Conservation (phyloP, 2,329 filamentous ascomycete genomes). For the Trichoderma sp. region DNA sequence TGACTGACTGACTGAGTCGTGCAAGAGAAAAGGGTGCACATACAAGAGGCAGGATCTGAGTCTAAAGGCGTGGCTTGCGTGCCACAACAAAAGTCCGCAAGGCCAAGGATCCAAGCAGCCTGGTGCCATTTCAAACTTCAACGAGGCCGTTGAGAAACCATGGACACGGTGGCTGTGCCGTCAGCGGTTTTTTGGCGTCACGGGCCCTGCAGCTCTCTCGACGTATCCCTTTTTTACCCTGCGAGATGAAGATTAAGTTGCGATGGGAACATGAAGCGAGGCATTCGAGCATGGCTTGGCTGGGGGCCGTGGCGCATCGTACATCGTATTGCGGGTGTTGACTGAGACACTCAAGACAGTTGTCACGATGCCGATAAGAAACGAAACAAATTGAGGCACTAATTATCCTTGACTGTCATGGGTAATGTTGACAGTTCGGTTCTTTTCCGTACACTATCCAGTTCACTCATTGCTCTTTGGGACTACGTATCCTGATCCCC, state of each 20-base stretch:
- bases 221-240: neutral
- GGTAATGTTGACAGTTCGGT: neutral
- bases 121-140: neutral
- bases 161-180: neutral
- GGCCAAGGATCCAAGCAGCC: neutral
- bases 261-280: neutral
- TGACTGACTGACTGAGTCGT: neutral
- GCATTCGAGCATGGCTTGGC: neutral
- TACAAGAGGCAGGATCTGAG: slow-evolving; percentile 5
- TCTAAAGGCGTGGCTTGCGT: slow-evolving; percentile 10
- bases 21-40: neutral
- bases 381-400: neutral
- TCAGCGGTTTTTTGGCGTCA: neutral
- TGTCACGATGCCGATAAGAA: neutral
- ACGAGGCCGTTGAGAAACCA: neutral
- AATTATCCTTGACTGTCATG: neutral
- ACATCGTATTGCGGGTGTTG: neutral
- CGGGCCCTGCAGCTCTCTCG: neutral
- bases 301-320: neutral
- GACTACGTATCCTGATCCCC: neutral
- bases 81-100: slow-evolving; percentile 14
- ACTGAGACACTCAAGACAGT: neutral
- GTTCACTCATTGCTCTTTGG: neutral
- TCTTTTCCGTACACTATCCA: neutral
- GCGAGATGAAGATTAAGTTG: neutral